These are phyloP conservation scores for Cystofilobasidium capitatum DNA, from an alignment of 768 basidiomycete genomes.

Conservation along the genomic window DNA sequence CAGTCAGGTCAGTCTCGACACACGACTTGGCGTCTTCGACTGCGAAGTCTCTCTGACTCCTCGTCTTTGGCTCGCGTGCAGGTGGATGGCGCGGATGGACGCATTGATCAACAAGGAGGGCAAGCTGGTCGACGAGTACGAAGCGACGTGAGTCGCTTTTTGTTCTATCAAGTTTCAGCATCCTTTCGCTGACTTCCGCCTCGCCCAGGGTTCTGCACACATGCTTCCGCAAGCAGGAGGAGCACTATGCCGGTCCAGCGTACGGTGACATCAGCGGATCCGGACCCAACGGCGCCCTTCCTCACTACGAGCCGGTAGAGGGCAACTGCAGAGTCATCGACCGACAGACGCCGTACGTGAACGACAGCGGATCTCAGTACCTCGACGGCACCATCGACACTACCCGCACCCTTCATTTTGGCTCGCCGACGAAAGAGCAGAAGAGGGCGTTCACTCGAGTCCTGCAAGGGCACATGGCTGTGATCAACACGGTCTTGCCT, in stretches of 20 bases:
- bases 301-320: conserved; percentile 79
- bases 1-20: conserved; percentile 30
- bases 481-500: conserved; percentile 82
- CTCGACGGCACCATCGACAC: conserved; percentile 50
- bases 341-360: conserved; percentile 72
- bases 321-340: conserved; percentile 62
- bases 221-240: conserved; percentile 33
- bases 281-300: conserved; percentile 84
- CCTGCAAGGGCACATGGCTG: conserved; percentile 93
- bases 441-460: conserved; percentile 89
- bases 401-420: conserved; percentile 61
- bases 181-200: neutral
- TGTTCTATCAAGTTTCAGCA: no score
- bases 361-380: conserved; percentile 65
- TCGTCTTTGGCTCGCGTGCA: neutral
- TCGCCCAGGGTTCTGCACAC: conserved; percentile 51
- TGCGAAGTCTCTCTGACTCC: neutral
- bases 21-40: neutral
- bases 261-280: conserved; percentile 60
- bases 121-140: conserved; percentile 73
- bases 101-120: conserved; percentile 62
- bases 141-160: conserved; percentile 48
- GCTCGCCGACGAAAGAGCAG: conserved; percentile 72
- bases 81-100: conserved; percentile 86
- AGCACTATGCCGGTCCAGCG: conserved; percentile 28